Conservation (phyloP, 106 monocot genomes). For the Dioscorea alata region DNA sequence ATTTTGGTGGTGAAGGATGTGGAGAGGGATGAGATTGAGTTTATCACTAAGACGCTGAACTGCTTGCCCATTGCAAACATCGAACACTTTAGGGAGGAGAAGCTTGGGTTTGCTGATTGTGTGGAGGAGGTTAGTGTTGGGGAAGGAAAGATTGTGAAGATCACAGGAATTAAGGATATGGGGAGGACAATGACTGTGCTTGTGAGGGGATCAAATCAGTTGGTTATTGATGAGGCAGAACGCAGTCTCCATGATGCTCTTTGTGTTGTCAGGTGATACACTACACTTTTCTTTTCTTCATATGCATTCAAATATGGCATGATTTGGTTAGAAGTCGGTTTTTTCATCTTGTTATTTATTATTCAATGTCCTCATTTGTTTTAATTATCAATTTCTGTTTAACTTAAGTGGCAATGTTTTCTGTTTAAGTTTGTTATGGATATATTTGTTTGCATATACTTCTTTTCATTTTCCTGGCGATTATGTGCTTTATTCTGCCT, state of each 20-base stretch:
- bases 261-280: conserved; percentile 79
- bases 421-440: too few species aligned
- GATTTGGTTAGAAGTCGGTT: too few species aligned
- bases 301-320: too few species aligned
- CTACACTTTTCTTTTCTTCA: not conserved
- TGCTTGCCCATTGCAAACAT: conserved; percentile 93
- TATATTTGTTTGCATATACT: too few species aligned
- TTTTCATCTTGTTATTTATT: too few species aligned
- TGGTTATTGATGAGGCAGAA: conserved; percentile 90
- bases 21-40: conserved; percentile 96
- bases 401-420: too few species aligned
- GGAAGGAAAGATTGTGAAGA: conserved; percentile 81
- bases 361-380: too few species aligned
- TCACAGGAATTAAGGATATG: conserved; percentile 85
- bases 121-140: conserved; percentile 86
- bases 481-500: too few species aligned
- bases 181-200: conserved; percentile 80
- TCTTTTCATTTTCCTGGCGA: too few species aligned
- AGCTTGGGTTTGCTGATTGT: conserved; percentile 72
- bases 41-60: conserved; percentile 90
- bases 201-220: conserved; percentile 80
- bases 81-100: conserved; percentile 88
- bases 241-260: conserved; percentile 95
- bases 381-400: too few species aligned
- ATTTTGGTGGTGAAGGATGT: conserved; percentile 90